These are phyloP conservation scores for Ambrosiella xylebori DNA, from an alignment of 2,329 filamentous ascomycete species.

Conservation along the genomic window DNA sequence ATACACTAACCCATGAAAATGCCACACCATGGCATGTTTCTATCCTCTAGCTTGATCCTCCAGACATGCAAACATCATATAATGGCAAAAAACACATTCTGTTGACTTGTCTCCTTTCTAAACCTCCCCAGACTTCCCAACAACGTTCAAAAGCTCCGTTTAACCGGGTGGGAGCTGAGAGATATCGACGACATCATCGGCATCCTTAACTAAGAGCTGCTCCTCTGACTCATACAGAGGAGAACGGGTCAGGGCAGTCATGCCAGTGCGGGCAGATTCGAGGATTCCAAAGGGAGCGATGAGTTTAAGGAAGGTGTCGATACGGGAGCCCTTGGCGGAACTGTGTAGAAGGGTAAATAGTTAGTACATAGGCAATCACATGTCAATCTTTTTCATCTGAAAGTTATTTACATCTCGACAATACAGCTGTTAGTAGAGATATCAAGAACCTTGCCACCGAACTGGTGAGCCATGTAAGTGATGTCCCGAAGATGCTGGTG, in stretches of 20 bases:
- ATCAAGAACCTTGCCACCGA: constrained; percentile 91
- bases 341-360: constrained; percentile 24
- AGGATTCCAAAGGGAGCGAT: constrained; percentile 88
- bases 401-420: constrained; percentile 66
- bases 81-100: constrained; percentile 12
- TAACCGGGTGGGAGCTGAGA: constrained; percentile 87
- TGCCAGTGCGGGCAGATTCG: constrained; percentile 83
- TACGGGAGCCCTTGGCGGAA: constrained; percentile 80
- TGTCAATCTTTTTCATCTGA: background rate
- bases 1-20: background rate
- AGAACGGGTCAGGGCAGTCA: constrained; percentile 92
- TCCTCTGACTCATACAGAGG: constrained; percentile 64
- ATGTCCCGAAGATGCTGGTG: constrained; percentile 94
- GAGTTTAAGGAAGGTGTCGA: constrained; percentile 95
- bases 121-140: background rate
- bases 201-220: constrained; percentile 58
- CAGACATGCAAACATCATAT: constrained; percentile 1
- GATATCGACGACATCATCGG: constrained; percentile 84
- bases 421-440: constrained; percentile 98
- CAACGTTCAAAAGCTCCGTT: constrained; percentile 14
- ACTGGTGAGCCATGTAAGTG: constrained; percentile 92
- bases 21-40: background rate
- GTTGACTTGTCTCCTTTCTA: constrained; percentile 13
- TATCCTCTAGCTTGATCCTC: background rate
- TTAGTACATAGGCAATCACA: background rate